Percentiles rank a stretch among this genome's conserved stretches.
Conservation (phyloP, 169 alveolate species). For the Plasmodium gonderi region DNA sequence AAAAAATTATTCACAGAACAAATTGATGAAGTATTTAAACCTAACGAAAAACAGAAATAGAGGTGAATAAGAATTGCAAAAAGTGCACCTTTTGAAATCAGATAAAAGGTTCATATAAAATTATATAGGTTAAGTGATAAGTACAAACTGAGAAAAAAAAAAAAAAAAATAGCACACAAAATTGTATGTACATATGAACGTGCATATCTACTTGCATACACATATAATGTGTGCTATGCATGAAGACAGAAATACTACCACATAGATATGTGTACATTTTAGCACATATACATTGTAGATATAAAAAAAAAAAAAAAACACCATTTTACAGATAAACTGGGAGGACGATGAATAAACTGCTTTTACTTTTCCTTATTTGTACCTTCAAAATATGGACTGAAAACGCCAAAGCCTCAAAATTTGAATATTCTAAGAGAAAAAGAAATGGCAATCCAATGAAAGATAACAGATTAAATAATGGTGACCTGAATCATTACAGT, state of each 20-base stretch:
- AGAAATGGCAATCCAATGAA: neutral
- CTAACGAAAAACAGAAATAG: neutral
- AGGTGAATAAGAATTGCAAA: neutral
- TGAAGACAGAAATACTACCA: neutral
- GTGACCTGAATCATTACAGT: neutral
- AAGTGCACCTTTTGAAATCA: neutral
- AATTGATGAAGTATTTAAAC: neutral
- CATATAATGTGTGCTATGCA: neutral
- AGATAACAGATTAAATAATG: slow-evolving; percentile 3
- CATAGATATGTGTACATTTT: neutral
- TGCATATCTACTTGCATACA: neutral
- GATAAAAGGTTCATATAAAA: neutral
- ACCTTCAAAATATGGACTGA: slow-evolving; percentile 44
- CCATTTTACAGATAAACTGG: neutral
- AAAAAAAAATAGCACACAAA: neutral
- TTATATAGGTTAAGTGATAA: neutral
- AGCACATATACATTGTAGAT: no score
- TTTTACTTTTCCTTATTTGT: slow-evolving; percentile 20
- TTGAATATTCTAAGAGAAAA: slow-evolving; percentile 3
- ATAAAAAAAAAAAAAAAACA: no score
- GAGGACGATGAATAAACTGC: slow-evolving; percentile 19
- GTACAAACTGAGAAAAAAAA: neutral
- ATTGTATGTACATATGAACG: neutral
- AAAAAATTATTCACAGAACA: neutral
- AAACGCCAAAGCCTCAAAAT: slow-evolving; percentile 11